These are phyloP conservation scores for Sphagnum fallax DNA, from an alignment of 228 moss, liverwort and hornwort species.

Conservation along the genomic window DNA sequence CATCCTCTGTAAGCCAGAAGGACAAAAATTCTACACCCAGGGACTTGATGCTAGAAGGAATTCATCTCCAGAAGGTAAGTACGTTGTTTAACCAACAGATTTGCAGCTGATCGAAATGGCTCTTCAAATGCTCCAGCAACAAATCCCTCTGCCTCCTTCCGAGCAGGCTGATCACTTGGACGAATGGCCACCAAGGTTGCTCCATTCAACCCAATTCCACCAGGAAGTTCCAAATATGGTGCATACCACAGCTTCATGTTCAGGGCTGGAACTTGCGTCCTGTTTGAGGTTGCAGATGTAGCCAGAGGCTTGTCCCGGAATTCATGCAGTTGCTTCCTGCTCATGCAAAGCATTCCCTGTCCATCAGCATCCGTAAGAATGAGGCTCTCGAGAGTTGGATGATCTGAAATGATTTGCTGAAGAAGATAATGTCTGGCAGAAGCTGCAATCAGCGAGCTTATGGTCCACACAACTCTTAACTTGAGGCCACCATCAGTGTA, in stretches of 20 bases:
- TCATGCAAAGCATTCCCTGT: slow-evolving; percentile 85
- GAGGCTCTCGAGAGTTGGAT: slow-evolving; percentile 73
- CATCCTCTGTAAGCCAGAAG: neutral
- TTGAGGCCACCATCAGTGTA: slow-evolving; percentile 78
- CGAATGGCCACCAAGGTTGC: slow-evolving; percentile 79
- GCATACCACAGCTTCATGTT: slow-evolving; percentile 93
- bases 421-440: slow-evolving; percentile 84
- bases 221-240: slow-evolving; percentile 67
- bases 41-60: slow-evolving; percentile 43
- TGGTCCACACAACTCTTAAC: slow-evolving; percentile 88
- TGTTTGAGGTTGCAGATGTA: slow-evolving; percentile 61
- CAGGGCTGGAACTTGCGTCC: slow-evolving; percentile 79
- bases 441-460: slow-evolving; percentile 77
- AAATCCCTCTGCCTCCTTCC: slow-evolving; percentile 55
- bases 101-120: slow-evolving; percentile 67
- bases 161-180: slow-evolving; percentile 64
- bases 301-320: slow-evolving; percentile 75
- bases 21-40: neutral
- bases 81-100: slow-evolving; percentile 63
- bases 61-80: slow-evolving; percentile 85
- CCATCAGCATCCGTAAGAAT: slow-evolving; percentile 83
- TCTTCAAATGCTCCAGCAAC: slow-evolving; percentile 75
- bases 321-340: slow-evolving; percentile 66
- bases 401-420: slow-evolving; percentile 83
- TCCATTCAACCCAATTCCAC: slow-evolving; percentile 73